Conservation (phyloP, 352 stramenopile species). For the Phytophthora idaei region DNA sequence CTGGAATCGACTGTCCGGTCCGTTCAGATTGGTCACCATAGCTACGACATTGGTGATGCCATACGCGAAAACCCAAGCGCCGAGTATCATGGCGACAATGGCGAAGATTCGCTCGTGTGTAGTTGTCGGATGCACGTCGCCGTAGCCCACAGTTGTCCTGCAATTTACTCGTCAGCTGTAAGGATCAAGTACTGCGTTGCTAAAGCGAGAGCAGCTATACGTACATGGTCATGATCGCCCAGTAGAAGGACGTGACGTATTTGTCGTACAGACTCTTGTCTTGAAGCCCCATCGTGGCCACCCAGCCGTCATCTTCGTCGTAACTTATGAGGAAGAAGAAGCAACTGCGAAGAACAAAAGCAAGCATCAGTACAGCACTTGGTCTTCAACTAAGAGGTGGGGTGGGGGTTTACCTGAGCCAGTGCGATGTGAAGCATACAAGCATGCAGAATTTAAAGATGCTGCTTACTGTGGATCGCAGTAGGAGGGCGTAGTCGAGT, state of each 20-base stretch:
- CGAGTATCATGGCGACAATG: slow-evolving; percentile 76
- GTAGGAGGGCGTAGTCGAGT: slow-evolving; percentile 71
- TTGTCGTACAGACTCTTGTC: slow-evolving; percentile 53
- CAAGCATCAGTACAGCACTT: neutral
- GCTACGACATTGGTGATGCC: slow-evolving; percentile 78
- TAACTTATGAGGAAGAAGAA: slow-evolving; percentile 69
- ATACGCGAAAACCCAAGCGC: slow-evolving; percentile 84
- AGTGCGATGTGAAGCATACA: slow-evolving; percentile 82
- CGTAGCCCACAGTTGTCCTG: slow-evolving; percentile 81
- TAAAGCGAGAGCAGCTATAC: neutral
- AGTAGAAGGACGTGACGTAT: slow-evolving; percentile 75
- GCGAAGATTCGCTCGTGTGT: slow-evolving; percentile 71
- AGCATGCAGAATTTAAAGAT: slow-evolving; percentile 83
- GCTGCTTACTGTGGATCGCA: slow-evolving; percentile 78
- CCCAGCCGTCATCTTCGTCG: slow-evolving; percentile 58
- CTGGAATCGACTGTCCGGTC: slow-evolving; percentile 64
- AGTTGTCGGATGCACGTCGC: slow-evolving; percentile 58
- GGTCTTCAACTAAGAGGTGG: no score
- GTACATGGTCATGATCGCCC: slow-evolving; percentile 82
- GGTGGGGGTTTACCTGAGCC: slow-evolving; percentile 58
- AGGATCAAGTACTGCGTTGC: neutral
- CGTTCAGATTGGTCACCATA: slow-evolving; percentile 77
- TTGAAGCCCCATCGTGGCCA: slow-evolving; percentile 37
- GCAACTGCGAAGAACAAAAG: slow-evolving; percentile 31
- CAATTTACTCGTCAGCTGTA: neutral